Evolutionary conservation across 169 alveolate genomes (phyloP).

Genomic region (Ichthyophthirius multifiliis): DNA sequence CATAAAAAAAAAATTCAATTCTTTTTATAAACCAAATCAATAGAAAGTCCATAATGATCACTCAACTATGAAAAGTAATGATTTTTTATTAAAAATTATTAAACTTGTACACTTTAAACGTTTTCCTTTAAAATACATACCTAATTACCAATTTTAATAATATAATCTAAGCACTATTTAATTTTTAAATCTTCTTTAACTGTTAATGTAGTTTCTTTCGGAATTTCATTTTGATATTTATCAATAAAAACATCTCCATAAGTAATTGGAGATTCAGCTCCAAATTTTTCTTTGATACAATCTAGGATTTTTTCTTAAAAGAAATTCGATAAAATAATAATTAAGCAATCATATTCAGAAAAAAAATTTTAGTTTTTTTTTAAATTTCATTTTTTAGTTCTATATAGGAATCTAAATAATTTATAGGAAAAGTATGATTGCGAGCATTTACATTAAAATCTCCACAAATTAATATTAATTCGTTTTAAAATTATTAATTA

Average conservation of each 20-base stretch:
- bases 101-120: neutral
- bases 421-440: neutral
- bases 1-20: too few species aligned
- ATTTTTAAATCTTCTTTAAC: slow-evolving; percentile 40
- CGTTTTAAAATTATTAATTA: slow-evolving; percentile 13
- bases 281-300: neutral
- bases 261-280: slow-evolving; percentile 37
- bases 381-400: neutral
- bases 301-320: too few species aligned
- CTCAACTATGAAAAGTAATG: slow-evolving; percentile 30
- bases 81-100: slow-evolving; percentile 40
- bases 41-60: slow-evolving; percentile 59
- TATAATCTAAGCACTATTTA: slow-evolving; percentile 51
- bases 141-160: slow-evolving; percentile 37
- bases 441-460: slow-evolving; percentile 59
- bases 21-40: neutral
- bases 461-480: slow-evolving; percentile 44
- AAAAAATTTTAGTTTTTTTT: neutral
- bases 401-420: neutral
- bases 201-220: slow-evolving; percentile 42
- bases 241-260: slow-evolving; percentile 36
- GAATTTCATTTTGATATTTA: slow-evolving; percentile 16
- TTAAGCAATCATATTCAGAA: neutral
- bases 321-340: neutral
- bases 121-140: neutral